These are phyloP conservation scores for Naganishia sp. DNA, from an alignment of 1,284 basidiomycete genomes.

Conservation along the genomic window DNA sequence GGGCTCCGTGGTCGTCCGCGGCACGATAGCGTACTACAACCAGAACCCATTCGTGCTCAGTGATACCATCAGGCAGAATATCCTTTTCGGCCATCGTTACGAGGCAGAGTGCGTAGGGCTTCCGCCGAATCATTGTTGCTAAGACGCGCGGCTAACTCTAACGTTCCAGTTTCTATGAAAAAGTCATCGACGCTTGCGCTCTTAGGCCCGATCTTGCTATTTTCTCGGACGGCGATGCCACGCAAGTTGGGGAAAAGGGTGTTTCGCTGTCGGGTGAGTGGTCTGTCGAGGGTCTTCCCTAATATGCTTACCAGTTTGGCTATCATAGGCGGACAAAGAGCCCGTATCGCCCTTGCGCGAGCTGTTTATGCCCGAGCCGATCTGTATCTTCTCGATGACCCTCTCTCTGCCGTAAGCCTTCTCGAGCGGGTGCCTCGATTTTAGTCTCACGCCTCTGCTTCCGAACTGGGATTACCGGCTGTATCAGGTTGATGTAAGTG, in stretches of 20 bases:
- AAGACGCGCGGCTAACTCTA: not conserved
- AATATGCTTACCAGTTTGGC: slow-evolving; percentile 44
- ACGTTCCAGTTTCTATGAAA: slow-evolving; percentile 47
- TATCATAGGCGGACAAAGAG: slow-evolving; percentile 62
- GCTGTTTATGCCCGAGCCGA: slow-evolving; percentile 63
- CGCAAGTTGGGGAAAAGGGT: slow-evolving; percentile 70
- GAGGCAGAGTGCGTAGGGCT: slow-evolving; percentile 60
- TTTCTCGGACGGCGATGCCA: slow-evolving; percentile 69
- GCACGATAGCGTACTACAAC: slow-evolving; percentile 81
- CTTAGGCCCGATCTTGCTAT: slow-evolving; percentile 76
- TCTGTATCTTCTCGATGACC: slow-evolving; percentile 60
- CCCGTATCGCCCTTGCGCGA: slow-evolving; percentile 62
- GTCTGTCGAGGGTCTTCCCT: too few relatives aligned
- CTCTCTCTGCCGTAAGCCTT: slow-evolving; percentile 58
- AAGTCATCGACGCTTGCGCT: slow-evolving; percentile 71
- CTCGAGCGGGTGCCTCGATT: not conserved
- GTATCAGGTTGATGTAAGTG: slow-evolving; percentile 30
- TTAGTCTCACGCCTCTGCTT: not conserved
- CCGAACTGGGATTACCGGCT: not conserved
- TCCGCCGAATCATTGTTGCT: slow-evolving; percentile 37
- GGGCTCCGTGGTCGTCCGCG: slow-evolving; percentile 70
- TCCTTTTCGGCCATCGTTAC: slow-evolving; percentile 84
- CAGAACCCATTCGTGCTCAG: slow-evolving; percentile 90
- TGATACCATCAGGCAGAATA: slow-evolving; percentile 80
- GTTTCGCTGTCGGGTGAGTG: slow-evolving; percentile 39